Percentiles rank a stretch among this genome's conserved stretches.
Evolutionary conservation across 148 eudicot genomes (phyloP).

Genomic region (Silene conica): DNA sequence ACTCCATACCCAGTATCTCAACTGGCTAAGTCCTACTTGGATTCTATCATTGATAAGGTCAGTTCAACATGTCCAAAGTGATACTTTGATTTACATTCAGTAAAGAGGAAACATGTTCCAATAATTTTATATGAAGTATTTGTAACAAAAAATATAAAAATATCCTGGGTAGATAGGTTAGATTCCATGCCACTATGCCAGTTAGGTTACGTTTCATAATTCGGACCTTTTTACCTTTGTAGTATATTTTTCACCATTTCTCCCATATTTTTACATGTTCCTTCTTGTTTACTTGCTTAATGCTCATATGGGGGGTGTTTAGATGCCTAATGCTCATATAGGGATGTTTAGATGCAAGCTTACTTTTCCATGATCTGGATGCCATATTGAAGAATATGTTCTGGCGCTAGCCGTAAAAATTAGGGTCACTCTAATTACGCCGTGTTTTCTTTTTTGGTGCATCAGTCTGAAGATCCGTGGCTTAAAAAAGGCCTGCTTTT

Average conservation of each 20-base stretch:
- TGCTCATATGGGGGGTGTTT: not conserved
- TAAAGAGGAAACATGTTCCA: not conserved
- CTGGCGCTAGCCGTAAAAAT: not conserved
- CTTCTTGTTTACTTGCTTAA: not conserved
- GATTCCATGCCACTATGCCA: not conserved
- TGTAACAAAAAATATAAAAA: not conserved
- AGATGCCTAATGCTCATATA: not conserved
- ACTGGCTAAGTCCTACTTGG: slow-evolving; percentile 82
- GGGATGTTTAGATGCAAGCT: not conserved
- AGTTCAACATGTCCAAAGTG: not conserved
- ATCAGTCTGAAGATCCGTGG: not conserved
- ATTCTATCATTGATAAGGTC: slow-evolving; percentile 78
- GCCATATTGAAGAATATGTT: not conserved
- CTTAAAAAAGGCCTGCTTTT: not conserved
- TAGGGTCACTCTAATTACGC: not conserved
- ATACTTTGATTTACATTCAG: not conserved
- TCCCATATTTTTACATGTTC: not conserved
- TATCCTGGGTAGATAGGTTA: not conserved
- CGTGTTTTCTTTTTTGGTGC: not conserved
- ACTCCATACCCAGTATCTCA: slow-evolving; percentile 79
- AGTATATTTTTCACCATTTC: not conserved
- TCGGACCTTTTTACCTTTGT: not conserved
- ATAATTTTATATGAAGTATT: not conserved
- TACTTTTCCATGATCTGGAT: not conserved
- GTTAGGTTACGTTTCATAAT: not conserved